phyloP scores from a whole-genome alignment of 2,329 filamentous ascomycete species.

The Exophiala viscosa region DNA sequence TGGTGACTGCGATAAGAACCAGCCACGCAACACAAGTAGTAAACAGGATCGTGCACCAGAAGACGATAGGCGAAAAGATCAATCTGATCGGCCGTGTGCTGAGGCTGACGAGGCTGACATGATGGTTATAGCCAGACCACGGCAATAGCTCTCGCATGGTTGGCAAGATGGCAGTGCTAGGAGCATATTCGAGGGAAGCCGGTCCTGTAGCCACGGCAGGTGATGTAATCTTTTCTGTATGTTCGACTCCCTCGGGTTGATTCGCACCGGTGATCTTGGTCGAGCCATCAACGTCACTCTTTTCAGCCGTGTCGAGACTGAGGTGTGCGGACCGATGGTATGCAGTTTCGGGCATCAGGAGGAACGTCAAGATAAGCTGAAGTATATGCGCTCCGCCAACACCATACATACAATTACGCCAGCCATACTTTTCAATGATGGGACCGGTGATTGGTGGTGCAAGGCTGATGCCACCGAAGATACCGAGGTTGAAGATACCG shows the following conservation, averaged over 20 bases:
- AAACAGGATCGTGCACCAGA: slow-evolving; percentile 30
- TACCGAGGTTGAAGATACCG: slow-evolving; percentile 37
- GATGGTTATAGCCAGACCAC: slow-evolving; percentile 22
- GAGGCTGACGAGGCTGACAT: slow-evolving; percentile 15
- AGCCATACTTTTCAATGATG: slow-evolving; percentile 40
- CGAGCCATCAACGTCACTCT: not conserved
- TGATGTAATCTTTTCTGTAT: too few species aligned
- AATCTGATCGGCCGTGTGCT: slow-evolving; percentile 27
- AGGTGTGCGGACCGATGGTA: slow-evolving; percentile 26
- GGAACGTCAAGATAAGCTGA: slow-evolving; percentile 27
- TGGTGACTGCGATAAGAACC: slow-evolving; percentile 27
- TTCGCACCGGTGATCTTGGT: not conserved
- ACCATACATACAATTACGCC: slow-evolving; percentile 32
- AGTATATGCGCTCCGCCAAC: slow-evolving; percentile 34
- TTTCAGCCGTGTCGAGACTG: slow-evolving; percentile 19
- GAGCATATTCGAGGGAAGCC: too few species aligned
- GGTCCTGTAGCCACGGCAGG: too few species aligned
- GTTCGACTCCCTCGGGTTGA: too few species aligned
- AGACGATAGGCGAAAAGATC: slow-evolving; percentile 30
- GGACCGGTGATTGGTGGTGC: slow-evolving; percentile 38
- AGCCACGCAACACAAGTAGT: slow-evolving; percentile 20
- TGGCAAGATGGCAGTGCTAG: too few species aligned
- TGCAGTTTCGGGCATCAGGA: slow-evolving; percentile 26
- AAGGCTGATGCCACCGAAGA: slow-evolving; percentile 37
- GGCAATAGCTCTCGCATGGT: not conserved